These are phyloP conservation scores for Backusella mclennaniae DNA, from an alignment of 192 early-diverging fungal species.

Conservation along the genomic window DNA sequence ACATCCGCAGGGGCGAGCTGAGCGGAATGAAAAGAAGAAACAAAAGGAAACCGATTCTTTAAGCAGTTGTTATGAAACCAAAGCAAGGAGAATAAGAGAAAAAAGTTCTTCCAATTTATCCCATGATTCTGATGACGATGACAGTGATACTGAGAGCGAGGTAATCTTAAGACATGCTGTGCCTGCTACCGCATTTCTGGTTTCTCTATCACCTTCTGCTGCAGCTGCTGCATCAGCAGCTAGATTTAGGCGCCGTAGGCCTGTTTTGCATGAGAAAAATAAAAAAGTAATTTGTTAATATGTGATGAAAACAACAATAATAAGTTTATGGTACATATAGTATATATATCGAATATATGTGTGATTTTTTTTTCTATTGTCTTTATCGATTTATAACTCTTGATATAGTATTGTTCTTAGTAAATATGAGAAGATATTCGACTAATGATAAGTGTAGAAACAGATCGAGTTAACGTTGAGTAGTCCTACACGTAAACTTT, in stretches of 20 bases:
- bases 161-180: background rate
- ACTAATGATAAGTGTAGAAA: background rate
- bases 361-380: background rate
- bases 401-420: background rate
- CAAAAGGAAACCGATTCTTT: background rate
- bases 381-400: background rate
- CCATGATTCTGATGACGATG: background rate
- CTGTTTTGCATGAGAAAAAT: background rate
- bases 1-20: background rate
- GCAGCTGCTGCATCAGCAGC: constrained; percentile 11
- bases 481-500: background rate
- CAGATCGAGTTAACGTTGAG: background rate
- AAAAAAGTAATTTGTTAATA: background rate
- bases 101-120: background rate
- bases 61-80: background rate
- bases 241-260: background rate
- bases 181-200: constrained; percentile 13
- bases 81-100: background rate
- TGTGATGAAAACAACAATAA: background rate
- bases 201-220: background rate
- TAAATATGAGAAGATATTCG: background rate
- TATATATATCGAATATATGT: background rate
- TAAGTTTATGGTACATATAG: background rate
- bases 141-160: background rate
- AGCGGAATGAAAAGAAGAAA: background rate